Percentiles rank a stretch among this genome's conserved stretches.
Conservation (phyloP, 371 early-diverging fungal genomes). For the Lichtheimia ornata region DNA sequence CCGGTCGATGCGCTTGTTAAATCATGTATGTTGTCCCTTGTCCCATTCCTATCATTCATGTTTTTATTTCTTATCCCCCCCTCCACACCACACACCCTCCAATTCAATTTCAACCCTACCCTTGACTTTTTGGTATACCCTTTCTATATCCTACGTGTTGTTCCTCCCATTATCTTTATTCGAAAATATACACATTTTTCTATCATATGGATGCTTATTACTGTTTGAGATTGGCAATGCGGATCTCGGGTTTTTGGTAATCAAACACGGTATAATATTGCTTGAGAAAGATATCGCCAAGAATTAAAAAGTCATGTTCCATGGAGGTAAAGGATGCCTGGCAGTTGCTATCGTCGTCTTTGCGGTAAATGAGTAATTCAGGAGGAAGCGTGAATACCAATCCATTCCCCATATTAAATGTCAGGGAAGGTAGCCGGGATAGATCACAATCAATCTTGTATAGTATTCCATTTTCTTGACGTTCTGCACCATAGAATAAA, state of each 20-base stretch:
- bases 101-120: too few species aligned
- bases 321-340: slow-evolving; percentile 27
- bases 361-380: slow-evolving; percentile 23
- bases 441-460: slow-evolving; percentile 28
- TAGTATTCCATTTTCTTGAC: slow-evolving; percentile 24
- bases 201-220: neutral
- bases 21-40: neutral
- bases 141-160: slow-evolving; percentile 1
- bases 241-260: slow-evolving; percentile 9
- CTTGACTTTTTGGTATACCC: too few species aligned
- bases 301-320: slow-evolving; percentile 32
- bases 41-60: neutral
- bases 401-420: slow-evolving; percentile 20
- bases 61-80: neutral
- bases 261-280: slow-evolving; percentile 50
- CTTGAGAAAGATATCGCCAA: slow-evolving; percentile 55
- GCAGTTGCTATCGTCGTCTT: slow-evolving; percentile 11
- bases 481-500: slow-evolving; percentile 18
- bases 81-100: neutral
- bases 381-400: slow-evolving; percentile 19
- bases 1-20: slow-evolving; percentile 17
- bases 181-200: too few species aligned
- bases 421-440: slow-evolving; percentile 11
- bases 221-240: too few species aligned
- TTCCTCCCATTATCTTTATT: neutral